Evolutionary conservation across 2,329 filamentous ascomycete species (phyloP), one percentile per base, ranked within the genome.

Genomic region (Hypoxylon sp.): DNA sequence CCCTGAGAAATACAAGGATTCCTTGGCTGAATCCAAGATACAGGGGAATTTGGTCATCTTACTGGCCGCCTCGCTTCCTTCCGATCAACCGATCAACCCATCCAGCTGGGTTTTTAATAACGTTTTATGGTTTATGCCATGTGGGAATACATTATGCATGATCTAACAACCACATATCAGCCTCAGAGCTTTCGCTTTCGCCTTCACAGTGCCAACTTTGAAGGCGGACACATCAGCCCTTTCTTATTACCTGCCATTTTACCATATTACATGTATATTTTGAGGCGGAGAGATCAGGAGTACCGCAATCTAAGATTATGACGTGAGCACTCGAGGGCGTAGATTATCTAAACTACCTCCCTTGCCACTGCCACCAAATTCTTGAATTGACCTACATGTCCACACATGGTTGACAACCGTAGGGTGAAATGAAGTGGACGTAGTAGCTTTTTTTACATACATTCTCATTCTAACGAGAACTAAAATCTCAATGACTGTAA

Each of bases 221-320:
- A 14, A 49, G 56, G 56, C 44, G 40, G 44, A 59, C n/a, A 10
- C 30, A 31, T 59, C 46, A 50, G 56, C 56, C 55, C 35, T 48
- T 48, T 22, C 13, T 8, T 17, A 11, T 27, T 22, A 13, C 33
- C 17, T 22, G 6, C 33, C 7, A 22, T 11, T 11, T 11, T 8
- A 44, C 17, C 25, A 27, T 27, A 27, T 27, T 27, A 27, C 25
- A 27, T 27, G 25, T 27, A 27, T 27, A 2, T 20, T 10, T 10
- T 44, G 17, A 22, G 17, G 40, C 40, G 40, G 2, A 1, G 10
- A 17, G 40, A 22, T 22, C 40, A 44, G 17, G 14, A 44, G 20
- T 11, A 44, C 40, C 8, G 40, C 6, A 44, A 22, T 44, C 17
- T 44, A 44, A 44, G 40, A 44, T 44, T 44, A 44, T 44, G 40